These are phyloP conservation scores for Globisporangium heterothallicum DNA, from an alignment of 352 stramenopile species.

Conservation along the genomic window DNA sequence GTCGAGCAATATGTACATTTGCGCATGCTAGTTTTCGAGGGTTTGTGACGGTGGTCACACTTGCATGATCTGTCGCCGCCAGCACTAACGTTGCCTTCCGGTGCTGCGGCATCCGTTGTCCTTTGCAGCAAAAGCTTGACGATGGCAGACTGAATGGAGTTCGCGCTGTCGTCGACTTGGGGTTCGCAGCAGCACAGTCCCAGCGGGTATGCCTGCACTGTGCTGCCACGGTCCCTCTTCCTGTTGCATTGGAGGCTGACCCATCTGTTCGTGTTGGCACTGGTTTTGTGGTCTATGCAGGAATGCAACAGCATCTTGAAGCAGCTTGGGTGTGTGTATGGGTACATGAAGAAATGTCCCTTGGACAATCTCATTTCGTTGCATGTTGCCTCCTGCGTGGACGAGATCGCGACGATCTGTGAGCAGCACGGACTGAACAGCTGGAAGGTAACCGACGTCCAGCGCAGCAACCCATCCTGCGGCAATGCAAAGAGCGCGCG, in stretches of 20 bases:
- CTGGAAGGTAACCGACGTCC: constrained; percentile 53
- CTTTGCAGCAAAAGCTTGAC: constrained; percentile 67
- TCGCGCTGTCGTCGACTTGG: constrained; percentile 63
- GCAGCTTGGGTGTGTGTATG: constrained; percentile 70
- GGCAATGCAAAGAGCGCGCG: no score
- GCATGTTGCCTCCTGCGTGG: constrained; percentile 42
- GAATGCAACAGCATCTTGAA: constrained; percentile 79
- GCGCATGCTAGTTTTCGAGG: not conserved
- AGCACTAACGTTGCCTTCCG: not conserved
- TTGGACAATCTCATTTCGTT: constrained; percentile 60
- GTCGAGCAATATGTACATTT: constrained; percentile 71
- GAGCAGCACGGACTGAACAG: constrained; percentile 32
- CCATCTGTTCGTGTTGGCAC: no score
- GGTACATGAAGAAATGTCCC: constrained; percentile 67
- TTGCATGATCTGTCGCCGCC: no score
- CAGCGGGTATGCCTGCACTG: constrained; percentile 41
- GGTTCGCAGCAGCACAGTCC: constrained; percentile 44
- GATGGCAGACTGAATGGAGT: constrained; percentile 29
- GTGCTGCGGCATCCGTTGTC: not conserved
- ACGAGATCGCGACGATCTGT: constrained; percentile 26
- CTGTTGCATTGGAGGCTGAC: no score
- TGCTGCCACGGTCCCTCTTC: no score
- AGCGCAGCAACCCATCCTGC: not conserved
- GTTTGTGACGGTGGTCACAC: no score
- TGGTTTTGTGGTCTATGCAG: constrained; percentile 22